A percentile compares a stretch with the other conserved stretches of the same genome.
Evolutionary conservation across 2,329 filamentous ascomycete genomes (phyloP).

Genomic region (Colletotrichum cuscutae): DNA sequence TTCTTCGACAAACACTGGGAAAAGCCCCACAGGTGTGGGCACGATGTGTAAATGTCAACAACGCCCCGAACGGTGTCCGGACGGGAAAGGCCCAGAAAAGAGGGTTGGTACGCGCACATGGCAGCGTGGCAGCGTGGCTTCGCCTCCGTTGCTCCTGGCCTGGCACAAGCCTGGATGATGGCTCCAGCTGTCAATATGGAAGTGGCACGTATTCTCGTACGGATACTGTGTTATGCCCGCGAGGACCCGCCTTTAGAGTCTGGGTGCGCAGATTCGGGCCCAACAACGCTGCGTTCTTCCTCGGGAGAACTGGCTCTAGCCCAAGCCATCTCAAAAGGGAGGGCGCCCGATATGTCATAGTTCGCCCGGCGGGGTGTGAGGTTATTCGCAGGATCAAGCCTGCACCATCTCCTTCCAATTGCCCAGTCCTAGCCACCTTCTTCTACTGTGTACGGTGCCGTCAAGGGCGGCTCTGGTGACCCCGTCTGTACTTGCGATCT

Average conservation of each 20-base stretch:
- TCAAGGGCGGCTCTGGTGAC: background rate
- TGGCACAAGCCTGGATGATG: too few relatives aligned
- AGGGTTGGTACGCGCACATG: slow-evolving; percentile 25
- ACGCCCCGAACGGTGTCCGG: background rate
- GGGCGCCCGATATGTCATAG: slow-evolving; percentile 8
- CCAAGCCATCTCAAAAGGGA: slow-evolving; percentile 7
- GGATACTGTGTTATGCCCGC: background rate
- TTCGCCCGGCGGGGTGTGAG: slow-evolving; percentile 1
- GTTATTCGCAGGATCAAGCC: slow-evolving; percentile 18
- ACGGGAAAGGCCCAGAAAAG: slow-evolving; percentile 24
- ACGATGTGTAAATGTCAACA: slow-evolving; percentile 1
- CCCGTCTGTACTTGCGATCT: background rate
- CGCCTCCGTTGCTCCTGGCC: background rate
- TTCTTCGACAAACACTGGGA: slow-evolving; percentile 31
- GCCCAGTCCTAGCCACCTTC: background rate
- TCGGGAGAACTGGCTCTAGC: background rate
- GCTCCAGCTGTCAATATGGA: background rate
- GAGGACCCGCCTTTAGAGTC: background rate
- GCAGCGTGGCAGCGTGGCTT: slow-evolving; percentile 10
- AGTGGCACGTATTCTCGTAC: slow-evolving; percentile 1
- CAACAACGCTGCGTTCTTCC: background rate
- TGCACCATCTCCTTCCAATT: background rate
- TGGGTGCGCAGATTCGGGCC: background rate
- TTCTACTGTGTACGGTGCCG: too few relatives aligned
- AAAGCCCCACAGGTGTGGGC: slow-evolving; percentile 16